Evolutionary conservation across 2,329 filamentous ascomycete species (phyloP), one percentile per base, ranked within the genome.

Genomic region (Penicillium sp.): DNA sequence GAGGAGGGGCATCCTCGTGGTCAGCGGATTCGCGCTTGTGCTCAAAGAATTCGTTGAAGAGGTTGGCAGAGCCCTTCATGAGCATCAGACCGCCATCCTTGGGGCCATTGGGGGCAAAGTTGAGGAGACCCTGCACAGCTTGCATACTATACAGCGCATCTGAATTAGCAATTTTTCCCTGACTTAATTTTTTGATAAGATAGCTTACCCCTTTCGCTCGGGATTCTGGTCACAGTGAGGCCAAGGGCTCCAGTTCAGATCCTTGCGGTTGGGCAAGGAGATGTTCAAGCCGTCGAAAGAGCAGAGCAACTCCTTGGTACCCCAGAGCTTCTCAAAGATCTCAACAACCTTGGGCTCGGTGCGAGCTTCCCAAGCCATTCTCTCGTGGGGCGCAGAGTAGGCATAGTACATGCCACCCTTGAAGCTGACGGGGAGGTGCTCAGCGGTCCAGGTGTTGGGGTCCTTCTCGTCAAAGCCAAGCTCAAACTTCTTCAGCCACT

Each of bases 401-500:
- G 43, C 59, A 46, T 58, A 63, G 52, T 70, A 68, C 68, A 68
- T 70, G 13, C 79, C 79, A 49, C 77, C 77, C 62, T 82, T 82
- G 69, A 77, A 76, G 65, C 70, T 71, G 8, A 75, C 70, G 1
- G 81, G 81, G 1, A 83, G 71, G 60, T 81, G 74, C 6, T 81
- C 77, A 5, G 71, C 71, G 1, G 73, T 79, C 79, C 79, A 82
- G 8, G 80, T 83, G 6, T 55, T 62, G 7, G 70, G 65, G 59
- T 79, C 70, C 6, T 77, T 73, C 38, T 72, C 68, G 52, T 80
- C 74, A 51, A 70, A 56, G 73, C 68, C 57, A 73, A 79, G 52
- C 80, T 82, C 56, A 68, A 65, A 1, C 64, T 82, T 33, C 78
- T 82, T 13, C 78, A 80, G 80, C 82, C 64, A 74, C 81, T 35